These are phyloP conservation scores for Fusarium luffae DNA, from an alignment of 2,329 filamentous ascomycete genomes.

Conservation along the genomic window DNA sequence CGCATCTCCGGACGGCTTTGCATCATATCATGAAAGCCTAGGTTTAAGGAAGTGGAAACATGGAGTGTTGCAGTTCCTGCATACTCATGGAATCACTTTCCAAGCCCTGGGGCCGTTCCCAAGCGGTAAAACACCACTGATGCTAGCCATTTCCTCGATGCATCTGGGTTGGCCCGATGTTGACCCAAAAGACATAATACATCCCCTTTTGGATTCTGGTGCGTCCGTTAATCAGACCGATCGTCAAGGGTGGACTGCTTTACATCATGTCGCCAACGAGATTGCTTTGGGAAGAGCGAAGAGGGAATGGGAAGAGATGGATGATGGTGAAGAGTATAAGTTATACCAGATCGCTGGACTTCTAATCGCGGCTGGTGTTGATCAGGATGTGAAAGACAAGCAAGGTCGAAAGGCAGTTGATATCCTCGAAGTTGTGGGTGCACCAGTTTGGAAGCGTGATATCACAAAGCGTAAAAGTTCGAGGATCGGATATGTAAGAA, in stretches of 20 bases:
- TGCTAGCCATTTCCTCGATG: neutral
- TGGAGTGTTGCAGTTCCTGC: neutral
- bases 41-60: neutral
- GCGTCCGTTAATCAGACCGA: slow-evolving; percentile 10
- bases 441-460: slow-evolving; percentile 16
- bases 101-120: neutral
- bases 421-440: slow-evolving; percentile 2
- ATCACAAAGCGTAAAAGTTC: neutral
- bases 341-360: neutral
- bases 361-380: neutral
- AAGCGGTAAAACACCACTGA: slow-evolving; percentile 1
- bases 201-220: slow-evolving; percentile 11
- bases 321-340: slow-evolving; percentile 1
- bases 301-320: neutral
- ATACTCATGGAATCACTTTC: neutral
- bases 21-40: neutral
- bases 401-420: slow-evolving; percentile 7
- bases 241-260: slow-evolving; percentile 6
- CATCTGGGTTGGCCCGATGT: rapidly evolving
- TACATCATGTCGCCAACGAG: slow-evolving; percentile 18
- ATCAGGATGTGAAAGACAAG: slow-evolving; percentile 15
- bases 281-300: slow-evolving; percentile 11
- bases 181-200: neutral
- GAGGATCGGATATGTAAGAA: neutral
- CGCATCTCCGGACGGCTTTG: neutral